Conservation (phyloP, 2,329 filamentous ascomycete species). For the Fusarium citri region DNA sequence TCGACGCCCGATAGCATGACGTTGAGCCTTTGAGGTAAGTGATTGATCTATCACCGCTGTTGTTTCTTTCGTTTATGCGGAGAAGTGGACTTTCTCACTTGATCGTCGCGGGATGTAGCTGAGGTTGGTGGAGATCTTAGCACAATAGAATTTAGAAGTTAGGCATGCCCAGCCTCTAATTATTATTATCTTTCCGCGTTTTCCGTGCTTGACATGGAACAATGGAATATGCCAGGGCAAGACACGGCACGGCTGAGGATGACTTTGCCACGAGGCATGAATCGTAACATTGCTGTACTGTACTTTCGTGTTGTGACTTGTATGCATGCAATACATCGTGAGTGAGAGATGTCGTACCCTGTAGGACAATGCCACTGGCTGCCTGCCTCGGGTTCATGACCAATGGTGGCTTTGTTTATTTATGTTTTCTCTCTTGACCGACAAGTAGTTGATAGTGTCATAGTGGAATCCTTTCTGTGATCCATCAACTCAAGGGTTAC, state of each 20-base stretch:
- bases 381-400: not conserved
- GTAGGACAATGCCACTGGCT: slow-evolving; percentile 9
- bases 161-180: not conserved
- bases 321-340: slow-evolving; percentile 19
- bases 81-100: slow-evolving; percentile 25
- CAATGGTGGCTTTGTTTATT: slow-evolving; percentile 1
- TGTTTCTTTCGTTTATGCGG: slow-evolving; percentile 40
- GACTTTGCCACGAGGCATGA: slow-evolving; percentile 29
- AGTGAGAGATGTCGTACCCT: slow-evolving; percentile 1
- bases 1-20: not conserved
- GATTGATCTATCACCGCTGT: slow-evolving; percentile 7
- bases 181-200: slow-evolving; percentile 13
- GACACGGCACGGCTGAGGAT: slow-evolving; percentile 11
- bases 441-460: slow-evolving; percentile 5
- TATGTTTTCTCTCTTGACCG: slow-evolving; percentile 5
- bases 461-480: not conserved
- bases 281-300: slow-evolving; percentile 8
- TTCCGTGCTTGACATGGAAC: not conserved
- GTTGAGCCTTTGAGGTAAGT: not conserved
- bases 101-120: not conserved
- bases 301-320: slow-evolving; percentile 17
- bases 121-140: not conserved
- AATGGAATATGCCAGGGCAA: slow-evolving; percentile 28
- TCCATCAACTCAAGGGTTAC: not conserved
- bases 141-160: not conserved